Base-by-base conservation (phyloP, 495 filamentous ascomycete genomes). In the Penicillium nucicola region DNA sequence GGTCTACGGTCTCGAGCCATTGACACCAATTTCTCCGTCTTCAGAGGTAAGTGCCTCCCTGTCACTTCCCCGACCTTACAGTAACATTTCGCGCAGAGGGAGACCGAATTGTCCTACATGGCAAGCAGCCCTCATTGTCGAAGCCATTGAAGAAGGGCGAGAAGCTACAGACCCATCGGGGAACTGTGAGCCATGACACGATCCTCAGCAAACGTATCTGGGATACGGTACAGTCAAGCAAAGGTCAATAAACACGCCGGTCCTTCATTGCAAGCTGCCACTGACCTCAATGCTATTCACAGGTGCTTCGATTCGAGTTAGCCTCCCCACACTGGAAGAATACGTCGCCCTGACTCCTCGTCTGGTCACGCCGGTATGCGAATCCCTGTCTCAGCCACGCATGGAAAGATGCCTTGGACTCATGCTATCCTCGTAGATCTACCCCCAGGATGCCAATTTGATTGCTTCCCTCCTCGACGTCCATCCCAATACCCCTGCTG, bases 381-480 rank as follows among this genome's bases (percentile, higher is more conserved):
- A 36, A 31, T 25, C 43, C 14, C 23, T 50, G 22, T 30, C 17
- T 23, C 14, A 15, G 5, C 40, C 19, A 49, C 41, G 23, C 4
- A 25, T 13, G 7, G 18, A 38, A 35, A 30, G 25, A 32, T 44
- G 39, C 22, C 42, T 42, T 50, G 41, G 45, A 44, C 60, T 67
- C 53, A 61, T 23, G 38, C 41, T 43, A 35, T 30, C 43, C 40
- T 32, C 66, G 58, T 77, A 89, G 84, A 84, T 92, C 41, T 92
- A 91, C 54, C 78, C 84, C 4, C 75, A 77, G 31, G 87, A 91
- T 64, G 86, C 85, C 31, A 82, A 80, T 53, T 55, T 86, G 15
- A 90, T 92, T 35, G 83, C 86, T 30, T 83, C 80, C 13, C 74
- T 91, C 18, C 78, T 92, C 25, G 88, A 92, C 56, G 76, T 92